Percentiles rank a stretch among this genome's conserved stretches.
Conservation (phyloP, 2,329 filamentous ascomycete species). For the Colletotrichum falcatum region DNA sequence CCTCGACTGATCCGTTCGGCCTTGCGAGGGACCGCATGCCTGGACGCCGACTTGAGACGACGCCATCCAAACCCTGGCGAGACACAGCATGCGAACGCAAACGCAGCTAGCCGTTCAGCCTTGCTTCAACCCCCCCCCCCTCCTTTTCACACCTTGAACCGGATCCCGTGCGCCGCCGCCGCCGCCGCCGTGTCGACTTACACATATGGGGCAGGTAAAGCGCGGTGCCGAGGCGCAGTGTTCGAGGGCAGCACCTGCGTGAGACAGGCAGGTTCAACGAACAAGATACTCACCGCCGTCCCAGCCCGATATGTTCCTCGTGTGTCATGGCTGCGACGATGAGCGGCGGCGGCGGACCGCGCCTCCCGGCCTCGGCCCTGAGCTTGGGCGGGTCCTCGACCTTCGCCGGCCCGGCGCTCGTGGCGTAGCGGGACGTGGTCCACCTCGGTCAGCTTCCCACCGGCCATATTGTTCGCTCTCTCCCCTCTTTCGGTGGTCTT, state of each 20-base stretch:
- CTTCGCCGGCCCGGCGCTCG: slow-evolving; percentile 20
- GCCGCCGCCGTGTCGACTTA: slow-evolving; percentile 55
- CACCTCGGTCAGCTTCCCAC: slow-evolving; percentile 27
- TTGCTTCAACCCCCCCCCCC: background rate
- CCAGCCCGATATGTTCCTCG: slow-evolving; percentile 39
- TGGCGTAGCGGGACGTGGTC: slow-evolving; percentile 29
- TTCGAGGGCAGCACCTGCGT: slow-evolving; percentile 67
- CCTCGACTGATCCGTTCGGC: no score
- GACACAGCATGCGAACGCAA: background rate
- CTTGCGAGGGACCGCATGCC: no score
- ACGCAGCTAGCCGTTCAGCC: background rate
- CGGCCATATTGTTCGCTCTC: slow-evolving; percentile 18
- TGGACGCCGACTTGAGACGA: background rate
- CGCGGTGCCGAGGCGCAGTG: slow-evolving; percentile 62
- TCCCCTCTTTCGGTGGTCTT: no score
- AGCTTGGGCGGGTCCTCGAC: slow-evolving; percentile 21
- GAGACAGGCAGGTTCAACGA: slow-evolving; percentile 63
- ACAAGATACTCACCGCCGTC: slow-evolving; percentile 62
- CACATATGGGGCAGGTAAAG: slow-evolving; percentile 59
- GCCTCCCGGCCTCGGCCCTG: slow-evolving; percentile 27
- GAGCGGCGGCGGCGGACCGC: slow-evolving; percentile 28
- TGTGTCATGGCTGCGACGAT: slow-evolving; percentile 34
- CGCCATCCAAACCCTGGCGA: background rate
- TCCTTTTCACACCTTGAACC: slow-evolving; percentile 67
- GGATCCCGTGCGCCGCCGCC: slow-evolving; percentile 71